phyloP scores from a whole-genome alignment of 768 basidiomycete species.

The Russula griseocarnosa region DNA sequence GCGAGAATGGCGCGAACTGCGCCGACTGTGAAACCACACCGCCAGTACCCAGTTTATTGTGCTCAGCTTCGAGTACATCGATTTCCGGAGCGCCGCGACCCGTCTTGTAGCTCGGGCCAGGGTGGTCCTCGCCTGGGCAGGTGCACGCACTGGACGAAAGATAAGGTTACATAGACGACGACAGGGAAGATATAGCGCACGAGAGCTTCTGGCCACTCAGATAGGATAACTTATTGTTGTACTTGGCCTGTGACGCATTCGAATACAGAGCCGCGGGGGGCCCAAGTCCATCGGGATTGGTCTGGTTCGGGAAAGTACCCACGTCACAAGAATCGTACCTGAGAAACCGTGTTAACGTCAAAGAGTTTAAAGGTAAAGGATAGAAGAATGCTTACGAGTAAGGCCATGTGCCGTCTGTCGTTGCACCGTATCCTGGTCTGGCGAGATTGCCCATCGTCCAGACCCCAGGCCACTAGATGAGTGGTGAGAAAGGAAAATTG shows the following conservation, averaged over 20 bases:
- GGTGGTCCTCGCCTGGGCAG: slow-evolving; percentile 71
- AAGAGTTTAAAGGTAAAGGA: not conserved
- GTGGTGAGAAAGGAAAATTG: not conserved
- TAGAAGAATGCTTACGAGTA: slow-evolving; percentile 53
- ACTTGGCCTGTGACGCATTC: slow-evolving; percentile 44
- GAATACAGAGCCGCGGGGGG: slow-evolving; percentile 61
- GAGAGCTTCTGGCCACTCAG: slow-evolving; percentile 73
- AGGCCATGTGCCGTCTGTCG: slow-evolving; percentile 81
- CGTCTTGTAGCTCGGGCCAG: slow-evolving; percentile 50
- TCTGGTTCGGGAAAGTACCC: slow-evolving; percentile 55
- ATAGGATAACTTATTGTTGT: slow-evolving; percentile 65
- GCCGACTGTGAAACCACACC: slow-evolving; percentile 69
- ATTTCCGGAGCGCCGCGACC: slow-evolving; percentile 82
- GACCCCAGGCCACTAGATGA: slow-evolving; percentile 68
- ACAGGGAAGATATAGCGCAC: slow-evolving; percentile 38
- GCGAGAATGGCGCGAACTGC: slow-evolving; percentile 63
- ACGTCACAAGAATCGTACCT: slow-evolving; percentile 56
- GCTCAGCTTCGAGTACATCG: slow-evolving; percentile 75
- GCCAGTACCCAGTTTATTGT: slow-evolving; percentile 49
- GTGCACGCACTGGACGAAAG: slow-evolving; percentile 56
- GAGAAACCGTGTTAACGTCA: not conserved
- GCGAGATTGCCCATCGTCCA: slow-evolving; percentile 92
- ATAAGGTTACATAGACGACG: not conserved
- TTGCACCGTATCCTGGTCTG: slow-evolving; percentile 72
- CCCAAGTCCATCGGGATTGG: slow-evolving; percentile 42